phyloP scores from a whole-genome alignment of 1,284 basidiomycete genomes.

The Trichosporon asahii region DNA sequence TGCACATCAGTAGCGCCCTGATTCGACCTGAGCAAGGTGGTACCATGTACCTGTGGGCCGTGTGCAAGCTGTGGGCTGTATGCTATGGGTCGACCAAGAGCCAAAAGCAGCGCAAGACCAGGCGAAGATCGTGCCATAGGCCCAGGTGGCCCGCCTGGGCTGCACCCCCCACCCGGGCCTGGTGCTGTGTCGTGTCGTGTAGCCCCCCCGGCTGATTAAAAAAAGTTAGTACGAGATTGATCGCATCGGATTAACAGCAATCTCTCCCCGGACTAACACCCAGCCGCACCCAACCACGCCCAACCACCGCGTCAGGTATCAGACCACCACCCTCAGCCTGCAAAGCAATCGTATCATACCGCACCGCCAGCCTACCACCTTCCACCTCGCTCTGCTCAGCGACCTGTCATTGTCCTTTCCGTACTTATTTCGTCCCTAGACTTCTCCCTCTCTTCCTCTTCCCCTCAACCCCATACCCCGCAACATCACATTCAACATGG shows the following conservation, averaged over 20 bases:
- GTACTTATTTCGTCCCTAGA: not conserved
- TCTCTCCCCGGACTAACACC: not conserved
- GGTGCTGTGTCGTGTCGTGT: not conserved
- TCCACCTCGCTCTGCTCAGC: not conserved
- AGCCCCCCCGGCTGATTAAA: constrained; percentile 1
- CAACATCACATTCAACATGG: constrained; percentile 19
- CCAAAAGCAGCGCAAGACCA: not conserved
- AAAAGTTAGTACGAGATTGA: constrained; percentile 7
- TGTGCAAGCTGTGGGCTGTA: not conserved
- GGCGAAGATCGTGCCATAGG: not conserved
- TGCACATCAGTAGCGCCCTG: constrained; percentile 3
- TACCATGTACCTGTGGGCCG: not conserved
- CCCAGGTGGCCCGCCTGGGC: not conserved
- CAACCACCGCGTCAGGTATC: not conserved
- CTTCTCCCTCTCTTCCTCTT: not conserved
- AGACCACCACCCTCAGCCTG: not conserved
- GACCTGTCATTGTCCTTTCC: not conserved
- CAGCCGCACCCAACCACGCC: not conserved
- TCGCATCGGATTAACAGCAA: not conserved
- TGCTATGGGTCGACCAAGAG: not conserved
- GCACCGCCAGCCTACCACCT: not conserved
- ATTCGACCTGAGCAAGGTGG: not conserved
- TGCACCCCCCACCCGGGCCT: not conserved
- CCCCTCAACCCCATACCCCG: not conserved
- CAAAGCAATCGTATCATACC: constrained; percentile 4